Evolutionary conservation across 169 alveolate species (phyloP).

Genomic region (Eimeria acervulina): DNA sequence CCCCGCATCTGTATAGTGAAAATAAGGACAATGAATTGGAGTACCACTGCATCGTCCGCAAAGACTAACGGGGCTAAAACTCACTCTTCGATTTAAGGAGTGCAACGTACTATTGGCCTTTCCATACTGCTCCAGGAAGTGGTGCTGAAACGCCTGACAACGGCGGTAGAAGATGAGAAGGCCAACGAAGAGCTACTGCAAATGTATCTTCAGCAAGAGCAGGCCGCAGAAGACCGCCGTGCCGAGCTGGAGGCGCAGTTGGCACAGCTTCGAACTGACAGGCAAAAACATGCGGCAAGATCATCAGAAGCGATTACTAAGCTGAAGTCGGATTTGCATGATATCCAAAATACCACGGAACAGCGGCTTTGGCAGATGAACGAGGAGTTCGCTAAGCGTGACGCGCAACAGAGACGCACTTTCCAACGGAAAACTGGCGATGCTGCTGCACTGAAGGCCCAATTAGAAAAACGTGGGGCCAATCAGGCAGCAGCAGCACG

Average conservation of each 20-base stretch:
- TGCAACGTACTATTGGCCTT: not conserved
- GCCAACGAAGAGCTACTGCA: conserved; percentile 75
- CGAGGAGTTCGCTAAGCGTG: conserved; percentile 69
- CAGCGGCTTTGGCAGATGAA: conserved; percentile 68
- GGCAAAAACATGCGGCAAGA: conserved; percentile 68
- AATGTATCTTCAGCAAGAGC: conserved; percentile 75
- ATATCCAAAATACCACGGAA: conserved; percentile 73
- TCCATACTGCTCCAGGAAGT: conserved; percentile 57
- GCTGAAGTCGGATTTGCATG: conserved; percentile 81
- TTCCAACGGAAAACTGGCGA: conserved; percentile 58
- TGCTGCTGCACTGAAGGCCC: conserved; percentile 50
- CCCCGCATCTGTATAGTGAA: not conserved
- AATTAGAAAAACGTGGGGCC: conserved; percentile 64
- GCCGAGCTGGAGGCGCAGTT: conserved; percentile 80
- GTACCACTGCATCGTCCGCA: not conserved
- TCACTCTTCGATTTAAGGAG: not conserved
- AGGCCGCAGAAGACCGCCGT: conserved; percentile 69
- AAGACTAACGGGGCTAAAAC: not conserved
- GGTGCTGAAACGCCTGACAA: conserved; percentile 75
- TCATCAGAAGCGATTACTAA: conserved; percentile 76
- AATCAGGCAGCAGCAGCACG: conserved; percentile 36
- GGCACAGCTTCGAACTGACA: conserved; percentile 77
- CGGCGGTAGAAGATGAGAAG: conserved; percentile 79
- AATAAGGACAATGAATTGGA: not conserved
- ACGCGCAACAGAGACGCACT: conserved; percentile 58